Conservation (phyloP, 2,329 filamentous ascomycete genomes). For the Penicillium sp. region DNA sequence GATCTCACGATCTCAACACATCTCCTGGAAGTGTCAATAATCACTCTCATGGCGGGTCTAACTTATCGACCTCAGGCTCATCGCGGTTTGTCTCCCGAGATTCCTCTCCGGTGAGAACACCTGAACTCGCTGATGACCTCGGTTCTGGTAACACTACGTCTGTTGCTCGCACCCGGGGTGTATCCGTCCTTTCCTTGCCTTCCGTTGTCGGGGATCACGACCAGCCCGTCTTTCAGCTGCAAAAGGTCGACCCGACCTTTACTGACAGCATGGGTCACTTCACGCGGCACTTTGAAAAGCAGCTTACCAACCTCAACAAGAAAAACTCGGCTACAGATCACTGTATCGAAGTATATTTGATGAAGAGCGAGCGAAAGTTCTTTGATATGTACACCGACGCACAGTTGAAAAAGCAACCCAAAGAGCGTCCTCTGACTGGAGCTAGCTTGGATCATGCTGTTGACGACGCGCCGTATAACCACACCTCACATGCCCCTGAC, state of each 20-base stretch:
- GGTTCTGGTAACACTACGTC: background rate
- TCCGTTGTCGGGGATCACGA: background rate
- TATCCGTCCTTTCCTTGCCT: background rate
- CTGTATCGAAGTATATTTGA: conserved; percentile 62
- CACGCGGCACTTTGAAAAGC: conserved; percentile 55
- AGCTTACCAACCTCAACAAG: conserved; percentile 52
- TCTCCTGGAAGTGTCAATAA: background rate
- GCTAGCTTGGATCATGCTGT: background rate
- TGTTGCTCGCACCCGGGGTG: background rate
- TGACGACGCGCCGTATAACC: background rate
- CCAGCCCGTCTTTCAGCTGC: conserved; percentile 48
- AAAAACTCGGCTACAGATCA: conserved; percentile 55
- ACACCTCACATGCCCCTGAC: background rate
- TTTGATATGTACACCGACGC: conserved; percentile 56
- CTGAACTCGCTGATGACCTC: background rate
- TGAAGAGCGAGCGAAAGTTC: conserved; percentile 64
- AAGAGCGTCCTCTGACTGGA: conserved; percentile 1
- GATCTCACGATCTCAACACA: background rate
- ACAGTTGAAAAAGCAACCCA: conserved; percentile 50
- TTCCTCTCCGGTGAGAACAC: background rate
- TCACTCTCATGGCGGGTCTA: background rate
- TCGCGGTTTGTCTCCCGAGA: background rate
- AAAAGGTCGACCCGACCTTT: conserved; percentile 65
- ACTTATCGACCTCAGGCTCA: background rate
- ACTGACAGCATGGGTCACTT: conserved; percentile 60